Conservation (phyloP, 441 rosid species). For the Arabidopsis hybrid region DNA sequence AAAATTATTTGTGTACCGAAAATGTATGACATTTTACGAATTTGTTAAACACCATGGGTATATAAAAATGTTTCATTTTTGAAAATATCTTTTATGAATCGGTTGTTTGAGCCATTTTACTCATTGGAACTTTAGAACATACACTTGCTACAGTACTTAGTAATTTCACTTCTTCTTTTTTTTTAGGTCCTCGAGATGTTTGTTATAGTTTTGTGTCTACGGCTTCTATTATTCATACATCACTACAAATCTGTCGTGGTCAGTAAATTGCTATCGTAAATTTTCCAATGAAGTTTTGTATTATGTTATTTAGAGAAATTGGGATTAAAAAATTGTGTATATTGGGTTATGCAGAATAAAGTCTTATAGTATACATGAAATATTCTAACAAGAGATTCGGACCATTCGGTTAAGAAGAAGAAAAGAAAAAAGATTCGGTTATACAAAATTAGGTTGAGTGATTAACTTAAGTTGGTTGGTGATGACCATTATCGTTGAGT, state of each 20-base stretch:
- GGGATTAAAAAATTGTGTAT: neutral
- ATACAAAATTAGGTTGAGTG: slow-evolving; percentile 19
- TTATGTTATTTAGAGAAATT: neutral
- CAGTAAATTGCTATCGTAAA: neutral
- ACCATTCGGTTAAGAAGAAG: too few relatives aligned
- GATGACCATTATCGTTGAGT: slow-evolving; percentile 21
- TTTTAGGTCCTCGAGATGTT: too few relatives aligned
- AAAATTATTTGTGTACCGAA: too few relatives aligned
- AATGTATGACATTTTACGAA: too few relatives aligned
- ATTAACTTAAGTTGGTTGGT: slow-evolving; percentile 21
- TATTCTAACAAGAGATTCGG: slow-evolving; percentile 12
- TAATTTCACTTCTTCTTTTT: too few relatives aligned
- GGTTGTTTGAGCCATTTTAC: too few relatives aligned
- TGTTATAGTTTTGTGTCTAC: neutral
- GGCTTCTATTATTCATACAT: neutral
- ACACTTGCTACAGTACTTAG: too few relatives aligned
- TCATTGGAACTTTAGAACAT: too few relatives aligned
- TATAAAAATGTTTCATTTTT: too few relatives aligned
- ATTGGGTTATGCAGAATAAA: slow-evolving; percentile 14
- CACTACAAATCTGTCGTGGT: neutral
- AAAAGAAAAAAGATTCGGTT: neutral
- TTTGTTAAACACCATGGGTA: too few relatives aligned
- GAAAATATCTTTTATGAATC: too few relatives aligned
- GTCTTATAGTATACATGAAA: neutral
- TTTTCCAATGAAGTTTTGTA: neutral